Base-by-base conservation (phyloP, 1,284 basidiomycete genomes). In the Schizopora paradoxa region DNA sequence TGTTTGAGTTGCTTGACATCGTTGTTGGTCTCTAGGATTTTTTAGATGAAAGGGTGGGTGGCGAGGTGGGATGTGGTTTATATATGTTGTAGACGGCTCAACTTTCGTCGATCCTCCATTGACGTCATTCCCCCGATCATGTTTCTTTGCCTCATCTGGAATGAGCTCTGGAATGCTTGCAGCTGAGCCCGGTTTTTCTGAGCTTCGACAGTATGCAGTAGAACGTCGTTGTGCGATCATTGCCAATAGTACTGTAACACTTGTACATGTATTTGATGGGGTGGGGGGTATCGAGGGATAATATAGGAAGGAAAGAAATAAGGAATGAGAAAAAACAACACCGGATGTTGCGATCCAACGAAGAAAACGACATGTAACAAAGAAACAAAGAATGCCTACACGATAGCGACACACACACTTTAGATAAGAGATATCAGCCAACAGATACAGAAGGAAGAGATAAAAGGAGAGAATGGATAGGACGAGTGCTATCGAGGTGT, bases 401-500 rank as follows among this genome's bases (percentile, higher is more conserved):
- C 19, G 21, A 31, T 11, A 11, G 29, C 29, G 29, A 31, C 32
- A 28, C 6, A 21, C 32, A 44, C 18, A 44, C 5, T 36, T 13
- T 37, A 14, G 21, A 19, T 34, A 37, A 44, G 29, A 25, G 27
- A 23, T 21, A 44, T 16, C 6, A 22, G 26, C 32, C 23, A 14
- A 11, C 18, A 41, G 26, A 14, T n/a, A 6, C 18, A 37, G 28
- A 40, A 41, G 38, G 26, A 28, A 41, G 45, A 21, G 27, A 36
- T 14, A 26, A 21, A 36, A 41, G 16, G 44, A 11, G 26, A 41
- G 22, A 23, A 47, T 43, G 31, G 13, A 47, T 25, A 22, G 34
- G 19, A 21, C 27, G 13, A 21, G 25, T 49, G 41, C 51, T 41
- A 55, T 25, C 40, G 31, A 21, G 49, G 53, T 23, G 41, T 49